Conservation (phyloP, 2,329 filamentous ascomycete genomes). For the Exophiala viscosa region DNA sequence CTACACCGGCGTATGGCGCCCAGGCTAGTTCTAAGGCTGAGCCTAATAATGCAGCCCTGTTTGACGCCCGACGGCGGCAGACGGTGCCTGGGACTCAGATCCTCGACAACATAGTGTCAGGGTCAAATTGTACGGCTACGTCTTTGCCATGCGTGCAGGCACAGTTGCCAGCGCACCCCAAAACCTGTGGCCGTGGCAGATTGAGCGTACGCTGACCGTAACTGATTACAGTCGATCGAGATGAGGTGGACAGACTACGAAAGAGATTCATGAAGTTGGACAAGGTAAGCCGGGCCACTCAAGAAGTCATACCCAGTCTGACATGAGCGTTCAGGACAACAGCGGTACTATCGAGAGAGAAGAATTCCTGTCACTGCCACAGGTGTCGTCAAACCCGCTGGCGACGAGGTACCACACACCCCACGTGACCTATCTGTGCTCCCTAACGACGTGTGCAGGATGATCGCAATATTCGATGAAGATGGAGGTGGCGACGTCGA, state of each 20-base stretch:
- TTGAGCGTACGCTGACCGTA: slow-evolving; percentile 14
- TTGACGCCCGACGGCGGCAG: slow-evolving; percentile 42
- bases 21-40: slow-evolving; percentile 35
- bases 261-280: slow-evolving; percentile 99
- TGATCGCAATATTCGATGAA: slow-evolving; percentile 99
- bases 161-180: neutral
- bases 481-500: slow-evolving; percentile 97
- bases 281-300: slow-evolving; percentile 59
- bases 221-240: slow-evolving; percentile 71
- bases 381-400: slow-evolving; percentile 96
- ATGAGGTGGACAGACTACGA: slow-evolving; percentile 90
- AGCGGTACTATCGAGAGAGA: slow-evolving; percentile 98
- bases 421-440: slow-evolving; percentile 4
- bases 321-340: slow-evolving; percentile 65
- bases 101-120: slow-evolving; percentile 92
- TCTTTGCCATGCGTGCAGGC: neutral
- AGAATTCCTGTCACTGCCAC: slow-evolving; percentile 93
- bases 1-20: slow-evolving; percentile 31
- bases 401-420: slow-evolving; percentile 68
- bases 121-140: slow-evolving; percentile 76
- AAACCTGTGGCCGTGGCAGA: neutral
- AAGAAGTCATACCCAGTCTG: neutral
- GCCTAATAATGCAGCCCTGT: slow-evolving; percentile 44
- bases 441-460: slow-evolving; percentile 51
- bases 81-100: slow-evolving; percentile 58